Conservation (phyloP, 352 stramenopile species). For the Phytophthora tubulina region DNA sequence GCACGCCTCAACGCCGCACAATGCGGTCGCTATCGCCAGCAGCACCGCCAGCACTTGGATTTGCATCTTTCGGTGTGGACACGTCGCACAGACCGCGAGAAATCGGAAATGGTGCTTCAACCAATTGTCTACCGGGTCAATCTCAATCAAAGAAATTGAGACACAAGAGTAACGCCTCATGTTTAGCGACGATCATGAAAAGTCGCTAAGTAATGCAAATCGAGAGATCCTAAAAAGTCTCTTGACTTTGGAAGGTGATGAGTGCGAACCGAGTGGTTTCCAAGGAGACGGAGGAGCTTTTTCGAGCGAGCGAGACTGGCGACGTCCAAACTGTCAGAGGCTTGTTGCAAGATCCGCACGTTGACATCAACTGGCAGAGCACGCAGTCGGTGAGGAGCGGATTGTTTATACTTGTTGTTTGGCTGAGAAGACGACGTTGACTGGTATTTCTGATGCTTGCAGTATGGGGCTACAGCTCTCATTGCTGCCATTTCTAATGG, state of each 20-base stretch:
- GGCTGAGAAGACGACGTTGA: not conserved
- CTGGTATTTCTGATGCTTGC: not conserved
- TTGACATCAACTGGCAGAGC: conserved; percentile 82
- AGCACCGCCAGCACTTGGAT: conserved; percentile 17
- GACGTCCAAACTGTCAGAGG: conserved; percentile 54
- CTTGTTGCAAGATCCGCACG: conserved; percentile 53
- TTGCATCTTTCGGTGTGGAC: conserved; percentile 20
- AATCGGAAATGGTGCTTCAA: conserved; percentile 24
- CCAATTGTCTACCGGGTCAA: not conserved
- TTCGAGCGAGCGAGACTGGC: conserved; percentile 64
- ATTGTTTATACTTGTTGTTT: too few relatives aligned
- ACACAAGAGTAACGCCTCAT: not conserved
- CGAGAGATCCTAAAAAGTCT: not conserved
- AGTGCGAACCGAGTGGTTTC: conserved; percentile 73
- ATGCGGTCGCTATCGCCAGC: not conserved
- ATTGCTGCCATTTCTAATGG: conserved; percentile 76
- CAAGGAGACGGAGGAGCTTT: conserved; percentile 66
- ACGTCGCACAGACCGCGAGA: conserved; percentile 3
- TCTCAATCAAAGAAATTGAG: not conserved
- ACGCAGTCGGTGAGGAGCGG: conserved; percentile 55
- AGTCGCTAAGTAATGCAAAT: not conserved
- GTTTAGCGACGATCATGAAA: not conserved
- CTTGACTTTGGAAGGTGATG: conserved; percentile 40
- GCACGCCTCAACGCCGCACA: conserved; percentile 15
- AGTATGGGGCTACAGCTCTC: conserved; percentile 81